Evolutionary conservation across 441 rosid species (phyloP).

Genomic region (Jatropha multifida): DNA sequence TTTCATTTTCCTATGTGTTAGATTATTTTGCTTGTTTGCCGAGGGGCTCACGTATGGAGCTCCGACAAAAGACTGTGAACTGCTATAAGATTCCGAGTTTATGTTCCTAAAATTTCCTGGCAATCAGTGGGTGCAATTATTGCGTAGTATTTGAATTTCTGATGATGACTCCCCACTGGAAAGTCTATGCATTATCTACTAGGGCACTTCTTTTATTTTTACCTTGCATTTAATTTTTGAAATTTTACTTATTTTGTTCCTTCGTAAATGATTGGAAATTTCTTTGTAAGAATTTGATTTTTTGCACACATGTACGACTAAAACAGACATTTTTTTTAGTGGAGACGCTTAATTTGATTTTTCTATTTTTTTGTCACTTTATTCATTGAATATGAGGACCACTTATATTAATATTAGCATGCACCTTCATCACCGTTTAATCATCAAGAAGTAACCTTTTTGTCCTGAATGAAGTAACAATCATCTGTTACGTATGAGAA

Average conservation of each 20-base stretch:
- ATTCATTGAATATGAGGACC: neutral
- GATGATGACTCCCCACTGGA: neutral
- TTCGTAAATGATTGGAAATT: neutral
- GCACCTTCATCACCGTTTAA: neutral
- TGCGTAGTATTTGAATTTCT: neutral
- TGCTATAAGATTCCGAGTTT: neutral
- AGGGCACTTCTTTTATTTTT: neutral
- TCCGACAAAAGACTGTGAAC: neutral
- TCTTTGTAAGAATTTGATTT: neutral
- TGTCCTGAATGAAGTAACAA: neutral
- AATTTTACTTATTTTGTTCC: neutral
- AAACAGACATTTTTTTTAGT: neutral
- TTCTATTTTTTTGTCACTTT: neutral
- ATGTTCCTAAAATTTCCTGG: neutral
- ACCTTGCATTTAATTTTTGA: neutral
- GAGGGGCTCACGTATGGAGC: conserved; percentile 8
- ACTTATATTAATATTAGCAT: neutral
- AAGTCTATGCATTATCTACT: neutral
- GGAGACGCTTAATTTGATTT: neutral
- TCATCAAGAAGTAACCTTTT: neutral
- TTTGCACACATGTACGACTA: neutral
- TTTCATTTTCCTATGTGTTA: neutral
- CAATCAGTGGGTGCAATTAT: neutral
- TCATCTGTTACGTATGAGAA: neutral
- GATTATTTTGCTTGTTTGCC: conserved; percentile 11